These are phyloP conservation scores for Pythium coloratum DNA, from an alignment of 352 stramenopile species.

Conservation along the genomic window DNA sequence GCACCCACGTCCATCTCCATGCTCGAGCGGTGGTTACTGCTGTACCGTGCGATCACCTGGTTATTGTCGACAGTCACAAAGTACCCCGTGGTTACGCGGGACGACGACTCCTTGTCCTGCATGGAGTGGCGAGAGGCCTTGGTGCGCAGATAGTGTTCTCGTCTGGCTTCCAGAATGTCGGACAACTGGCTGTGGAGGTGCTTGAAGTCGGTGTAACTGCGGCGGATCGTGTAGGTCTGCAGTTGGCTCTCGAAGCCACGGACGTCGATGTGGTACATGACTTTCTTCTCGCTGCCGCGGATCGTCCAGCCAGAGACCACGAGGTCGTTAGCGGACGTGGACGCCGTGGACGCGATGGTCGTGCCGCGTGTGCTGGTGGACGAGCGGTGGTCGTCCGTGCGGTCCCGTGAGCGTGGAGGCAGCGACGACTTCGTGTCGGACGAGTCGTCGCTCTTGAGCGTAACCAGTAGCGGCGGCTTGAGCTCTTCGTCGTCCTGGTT, in stretches of 20 bases:
- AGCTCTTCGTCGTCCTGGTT: slow-evolving; percentile 25
- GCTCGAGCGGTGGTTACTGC: slow-evolving; percentile 15
- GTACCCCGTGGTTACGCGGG: too few species aligned
- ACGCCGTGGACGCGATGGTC: slow-evolving; percentile 16
- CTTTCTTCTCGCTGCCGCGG: slow-evolving; percentile 65
- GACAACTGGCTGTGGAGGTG: slow-evolving; percentile 66
- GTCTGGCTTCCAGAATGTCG: slow-evolving; percentile 62
- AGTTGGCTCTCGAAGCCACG: slow-evolving; percentile 67
- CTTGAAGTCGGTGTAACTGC: slow-evolving; percentile 85
- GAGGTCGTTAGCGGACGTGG: slow-evolving; percentile 44
- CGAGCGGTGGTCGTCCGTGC: slow-evolving; percentile 21
- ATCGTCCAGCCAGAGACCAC: slow-evolving; percentile 75
- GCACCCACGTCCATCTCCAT: slow-evolving; percentile 18
- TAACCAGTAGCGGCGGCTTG: slow-evolving; percentile 12
- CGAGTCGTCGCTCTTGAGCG: slow-evolving; percentile 9
- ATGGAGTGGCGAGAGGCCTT: slow-evolving; percentile 4
- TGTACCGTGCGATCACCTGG: slow-evolving; percentile 3
- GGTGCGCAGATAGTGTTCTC: slow-evolving; percentile 46
- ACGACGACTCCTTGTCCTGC: neutral
- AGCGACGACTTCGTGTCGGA: slow-evolving; percentile 2
- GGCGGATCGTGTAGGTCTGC: slow-evolving; percentile 85
- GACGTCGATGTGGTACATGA: slow-evolving; percentile 90
- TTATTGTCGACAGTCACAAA: slow-evolving; percentile 1
- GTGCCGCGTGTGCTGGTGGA: slow-evolving; percentile 18
- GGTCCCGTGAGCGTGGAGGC: slow-evolving; percentile 12